Percentiles rank a stretch among this genome's conserved stretches.
Evolutionary conservation across 805 yeast species (phyloP).

Genomic region (Metschnikowia peoriensis): DNA sequence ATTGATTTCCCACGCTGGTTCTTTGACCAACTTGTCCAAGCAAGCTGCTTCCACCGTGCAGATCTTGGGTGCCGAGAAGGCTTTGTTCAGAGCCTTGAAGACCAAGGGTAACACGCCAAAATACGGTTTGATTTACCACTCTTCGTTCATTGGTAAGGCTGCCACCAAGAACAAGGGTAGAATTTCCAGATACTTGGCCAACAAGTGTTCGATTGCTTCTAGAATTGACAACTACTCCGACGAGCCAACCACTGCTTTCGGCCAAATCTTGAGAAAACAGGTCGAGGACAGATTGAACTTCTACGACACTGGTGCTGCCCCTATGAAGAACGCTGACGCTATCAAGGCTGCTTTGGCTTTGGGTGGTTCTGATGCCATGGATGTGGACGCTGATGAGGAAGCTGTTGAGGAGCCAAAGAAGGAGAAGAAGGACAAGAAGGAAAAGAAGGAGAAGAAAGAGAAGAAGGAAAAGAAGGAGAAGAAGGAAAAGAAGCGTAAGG

Average conservation of each 20-base stretch:
- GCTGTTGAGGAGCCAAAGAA: slow-evolving; percentile 31
- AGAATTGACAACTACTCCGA: slow-evolving; percentile 98
- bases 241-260: slow-evolving; percentile 87
- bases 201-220: slow-evolving; percentile 98
- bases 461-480: slow-evolving; percentile 37
- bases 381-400: slow-evolving; percentile 22
- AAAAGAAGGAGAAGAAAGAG: slow-evolving; percentile 27
- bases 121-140: slow-evolving; percentile 95
- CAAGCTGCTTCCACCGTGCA: slow-evolving; percentile 99
- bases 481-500: slow-evolving; percentile 37
- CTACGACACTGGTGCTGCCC: slow-evolving; percentile 94
- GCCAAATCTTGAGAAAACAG: slow-evolving; percentile 88
- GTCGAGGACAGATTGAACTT: slow-evolving; percentile 96
- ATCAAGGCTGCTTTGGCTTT: slow-evolving; percentile 85
- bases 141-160: slow-evolving; percentile 96
- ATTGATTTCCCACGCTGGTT: slow-evolving; percentile 96
- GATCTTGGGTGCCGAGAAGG: slow-evolving; percentile 98
- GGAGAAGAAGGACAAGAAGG: slow-evolving; percentile 34
- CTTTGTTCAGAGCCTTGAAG: slow-evolving; percentile 96
- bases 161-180: slow-evolving; percentile 98
- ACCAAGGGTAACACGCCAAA: slow-evolving; percentile 99
- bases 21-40: slow-evolving; percentile 89
- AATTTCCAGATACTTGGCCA: slow-evolving; percentile 96
- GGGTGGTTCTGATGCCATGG: slow-evolving; percentile 47
- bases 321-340: slow-evolving; percentile 94